Conservation (phyloP, 768 basidiomycete genomes). For the Serendipita sp. region DNA sequence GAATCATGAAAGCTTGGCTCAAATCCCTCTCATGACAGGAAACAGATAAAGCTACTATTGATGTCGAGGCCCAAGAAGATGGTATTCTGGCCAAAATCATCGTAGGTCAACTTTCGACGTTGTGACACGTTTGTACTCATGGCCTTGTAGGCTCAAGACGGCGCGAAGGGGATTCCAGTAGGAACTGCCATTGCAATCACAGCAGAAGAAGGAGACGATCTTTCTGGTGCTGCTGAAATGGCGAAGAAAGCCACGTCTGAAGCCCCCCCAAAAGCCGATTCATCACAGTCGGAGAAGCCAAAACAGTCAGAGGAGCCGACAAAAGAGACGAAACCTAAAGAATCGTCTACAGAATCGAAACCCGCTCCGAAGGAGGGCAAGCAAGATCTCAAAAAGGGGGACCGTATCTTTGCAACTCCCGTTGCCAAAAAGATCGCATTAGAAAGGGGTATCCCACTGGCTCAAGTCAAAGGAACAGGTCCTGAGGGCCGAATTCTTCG, state of each 20-base stretch:
- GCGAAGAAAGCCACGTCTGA: constrained; percentile 45
- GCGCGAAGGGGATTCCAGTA: constrained; percentile 73
- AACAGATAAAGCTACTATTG: constrained; percentile 99
- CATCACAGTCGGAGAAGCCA: constrained; percentile 25
- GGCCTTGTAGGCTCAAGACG: constrained; percentile 48
- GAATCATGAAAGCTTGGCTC: constrained; percentile 5
- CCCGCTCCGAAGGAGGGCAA: constrained; percentile 26
- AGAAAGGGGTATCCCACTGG: constrained; percentile 81
- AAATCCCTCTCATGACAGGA: constrained; percentile 37
- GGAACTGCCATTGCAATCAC: constrained; percentile 82
- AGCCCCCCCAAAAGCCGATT: constrained; percentile 24
- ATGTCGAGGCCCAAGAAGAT: constrained; percentile 98
- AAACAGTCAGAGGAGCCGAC: background rate
- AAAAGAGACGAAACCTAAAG: constrained; percentile 9
- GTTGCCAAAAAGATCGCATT: constrained; percentile 94
- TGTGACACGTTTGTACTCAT: constrained; percentile 5
- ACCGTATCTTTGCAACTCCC: constrained; percentile 87
- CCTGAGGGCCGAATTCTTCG: constrained; percentile 89
- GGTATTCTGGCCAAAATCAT: constrained; percentile 94
- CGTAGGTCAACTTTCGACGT: constrained; percentile 30
- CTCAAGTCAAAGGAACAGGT: constrained; percentile 82
- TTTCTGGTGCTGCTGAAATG: constrained; percentile 63
- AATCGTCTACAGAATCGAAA: constrained; percentile 7
- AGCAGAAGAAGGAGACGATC: constrained; percentile 89
- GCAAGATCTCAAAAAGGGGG: constrained; percentile 43